Evolutionary conservation across 768 basidiomycete genomes (phyloP).

Genomic region (Chalciporus pseudorubinellus): DNA sequence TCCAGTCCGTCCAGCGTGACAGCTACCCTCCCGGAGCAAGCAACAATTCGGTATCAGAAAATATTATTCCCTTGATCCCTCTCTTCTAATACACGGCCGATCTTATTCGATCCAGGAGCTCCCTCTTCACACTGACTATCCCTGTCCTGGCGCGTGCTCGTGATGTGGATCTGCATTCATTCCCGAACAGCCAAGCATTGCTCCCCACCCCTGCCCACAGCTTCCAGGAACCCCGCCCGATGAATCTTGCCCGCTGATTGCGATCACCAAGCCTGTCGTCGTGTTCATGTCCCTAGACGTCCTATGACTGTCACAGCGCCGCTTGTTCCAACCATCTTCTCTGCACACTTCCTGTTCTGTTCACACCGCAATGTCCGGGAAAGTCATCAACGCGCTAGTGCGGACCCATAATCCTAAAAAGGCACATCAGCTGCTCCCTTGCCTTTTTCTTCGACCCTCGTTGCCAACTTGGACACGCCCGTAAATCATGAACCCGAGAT

Average conservation of each 20-base stretch:
- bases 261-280: conserved; percentile 18
- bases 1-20: conserved; percentile 30
- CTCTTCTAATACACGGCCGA: background rate
- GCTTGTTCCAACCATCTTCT: conserved; percentile 2
- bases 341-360: conserved; percentile 32
- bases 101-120: background rate
- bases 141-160: background rate
- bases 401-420: conserved; percentile 40
- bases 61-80: background rate
- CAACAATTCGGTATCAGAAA: conserved; percentile 9
- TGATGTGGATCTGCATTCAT: conserved; percentile 34
- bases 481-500: conserved; percentile 21
- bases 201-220: conserved; percentile 19
- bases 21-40: conserved; percentile 12
- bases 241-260: conserved; percentile 24
- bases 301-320: conserved; percentile 15
- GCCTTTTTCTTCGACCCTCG: conserved; percentile 20
- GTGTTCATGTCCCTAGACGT: conserved; percentile 12
- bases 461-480: conserved; percentile 27
- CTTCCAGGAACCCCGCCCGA: conserved; percentile 32
- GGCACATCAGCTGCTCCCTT: conserved; percentile 35
- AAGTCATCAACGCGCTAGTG: conserved; percentile 21
- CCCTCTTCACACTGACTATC: too few relatives aligned
- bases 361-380: conserved; percentile 46
- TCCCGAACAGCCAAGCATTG: conserved; percentile 24